Conservation (phyloP, 495 filamentous ascomycete species). For the Penicillium silybi region DNA sequence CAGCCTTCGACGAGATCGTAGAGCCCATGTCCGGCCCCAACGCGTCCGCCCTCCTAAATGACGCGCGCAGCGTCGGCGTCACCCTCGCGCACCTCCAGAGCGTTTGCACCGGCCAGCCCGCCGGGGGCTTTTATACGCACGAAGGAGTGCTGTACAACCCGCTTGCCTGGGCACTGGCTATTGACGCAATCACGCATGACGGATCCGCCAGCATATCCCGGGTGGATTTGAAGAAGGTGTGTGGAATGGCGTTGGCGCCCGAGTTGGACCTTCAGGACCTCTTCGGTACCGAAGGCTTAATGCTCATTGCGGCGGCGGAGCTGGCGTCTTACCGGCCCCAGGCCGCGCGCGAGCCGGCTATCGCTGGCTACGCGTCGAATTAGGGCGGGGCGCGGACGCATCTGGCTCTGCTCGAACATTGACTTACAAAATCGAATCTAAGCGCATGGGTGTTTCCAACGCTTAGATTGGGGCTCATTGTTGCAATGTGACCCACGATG, state of each 20-base stretch:
- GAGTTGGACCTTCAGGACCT: conserved; percentile 33
- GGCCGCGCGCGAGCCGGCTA: conserved; percentile 13
- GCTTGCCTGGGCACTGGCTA: conserved; percentile 37
- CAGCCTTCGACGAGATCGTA: conserved; percentile 42
- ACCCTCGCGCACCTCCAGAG: conserved; percentile 44
- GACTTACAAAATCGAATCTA: too few species aligned
- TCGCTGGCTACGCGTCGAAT: conserved; percentile 22
- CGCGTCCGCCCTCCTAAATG: conserved; percentile 38
- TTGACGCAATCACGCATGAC: conserved; percentile 40
- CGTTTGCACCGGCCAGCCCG: conserved; percentile 30
- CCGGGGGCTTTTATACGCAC: conserved; percentile 41
- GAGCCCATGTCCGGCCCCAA: conserved; percentile 38
- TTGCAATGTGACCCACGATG: background rate
- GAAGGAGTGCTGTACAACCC: conserved; percentile 43
- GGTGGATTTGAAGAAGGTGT: conserved; percentile 28
- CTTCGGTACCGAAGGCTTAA: conserved; percentile 31
- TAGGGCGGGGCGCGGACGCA: background rate
- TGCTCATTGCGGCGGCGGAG: conserved; percentile 17
- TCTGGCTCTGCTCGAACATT: too few species aligned
- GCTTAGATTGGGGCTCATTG: too few species aligned
- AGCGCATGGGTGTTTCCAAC: too few species aligned
- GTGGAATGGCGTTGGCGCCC: conserved; percentile 24
- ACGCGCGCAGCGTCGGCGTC: conserved; percentile 35
- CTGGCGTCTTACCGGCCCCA: conserved; percentile 10
- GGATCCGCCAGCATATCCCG: conserved; percentile 31